Evolutionary conservation across 2,329 filamentous ascomycete species (phyloP).

Genomic region (Neofusicoccum parvum): DNA sequence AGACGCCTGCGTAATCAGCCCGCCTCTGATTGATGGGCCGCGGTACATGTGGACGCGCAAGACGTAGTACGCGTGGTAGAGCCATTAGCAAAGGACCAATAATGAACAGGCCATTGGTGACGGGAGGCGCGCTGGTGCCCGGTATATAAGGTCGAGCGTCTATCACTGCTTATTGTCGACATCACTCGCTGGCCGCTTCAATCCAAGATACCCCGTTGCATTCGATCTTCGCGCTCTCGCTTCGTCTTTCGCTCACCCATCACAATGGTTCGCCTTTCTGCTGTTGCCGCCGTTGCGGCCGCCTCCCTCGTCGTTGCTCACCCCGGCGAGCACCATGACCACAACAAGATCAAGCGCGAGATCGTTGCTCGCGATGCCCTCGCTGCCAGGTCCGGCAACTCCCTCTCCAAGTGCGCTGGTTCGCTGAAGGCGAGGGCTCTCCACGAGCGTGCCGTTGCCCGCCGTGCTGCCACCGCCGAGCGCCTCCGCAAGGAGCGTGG

Average conservation of each 20-base stretch:
- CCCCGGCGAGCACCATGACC: constrained; percentile 38
- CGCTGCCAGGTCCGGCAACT: constrained; percentile 27
- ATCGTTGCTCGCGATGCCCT: constrained; percentile 31
- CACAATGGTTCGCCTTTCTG: constrained; percentile 29
- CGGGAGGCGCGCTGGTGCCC: neutral
- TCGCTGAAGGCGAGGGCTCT: constrained; percentile 28
- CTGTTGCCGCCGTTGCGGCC: constrained; percentile 27
- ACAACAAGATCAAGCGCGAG: constrained; percentile 34
- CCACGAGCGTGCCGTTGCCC: constrained; percentile 28
- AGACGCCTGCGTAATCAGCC: constrained; percentile 15
- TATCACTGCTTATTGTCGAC: constrained; percentile 13
- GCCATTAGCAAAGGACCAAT: constrained; percentile 3
- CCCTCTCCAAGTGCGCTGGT: constrained; percentile 28
- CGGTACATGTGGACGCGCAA: neutral
- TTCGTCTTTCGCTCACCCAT: neutral
- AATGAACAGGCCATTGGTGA: constrained; percentile 3
- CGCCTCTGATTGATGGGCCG: constrained; percentile 9
- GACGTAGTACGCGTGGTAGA: too few relatives aligned
- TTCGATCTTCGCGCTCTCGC: neutral
- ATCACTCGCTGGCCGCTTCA: constrained; percentile 5
- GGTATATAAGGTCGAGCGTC: constrained; percentile 14
- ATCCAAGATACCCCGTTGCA: neutral
- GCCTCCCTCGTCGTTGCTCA: constrained; percentile 31
- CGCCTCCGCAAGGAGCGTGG: constrained; percentile 31
- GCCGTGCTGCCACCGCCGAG: constrained; percentile 28